phyloP scores from a whole-genome alignment of 129 eudicot species.

The Centella asiatica region DNA sequence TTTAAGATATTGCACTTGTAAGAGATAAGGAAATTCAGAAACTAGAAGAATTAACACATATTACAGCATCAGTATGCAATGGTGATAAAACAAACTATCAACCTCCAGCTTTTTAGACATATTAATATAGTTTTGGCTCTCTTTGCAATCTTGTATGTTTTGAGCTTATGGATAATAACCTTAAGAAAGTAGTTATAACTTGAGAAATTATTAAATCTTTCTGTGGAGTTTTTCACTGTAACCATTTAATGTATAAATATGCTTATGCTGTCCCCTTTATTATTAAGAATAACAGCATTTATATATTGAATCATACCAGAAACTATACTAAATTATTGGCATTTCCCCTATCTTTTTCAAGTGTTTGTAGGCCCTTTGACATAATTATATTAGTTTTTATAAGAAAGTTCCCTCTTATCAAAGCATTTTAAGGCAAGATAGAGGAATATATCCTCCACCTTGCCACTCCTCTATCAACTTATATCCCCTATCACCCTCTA shows the following conservation, averaged over 20 bases:
- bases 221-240: slow-evolving; percentile 12
- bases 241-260: background rate
- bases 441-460: slow-evolving; percentile 30
- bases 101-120: background rate
- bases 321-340: slow-evolving; percentile 6
- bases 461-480: slow-evolving; percentile 14
- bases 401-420: slow-evolving; percentile 15
- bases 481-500: slow-evolving; percentile 6
- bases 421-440: slow-evolving; percentile 3
- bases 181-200: too few species aligned
- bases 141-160: background rate
- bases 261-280: background rate
- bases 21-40: too few species aligned
- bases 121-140: background rate
- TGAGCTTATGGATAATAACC: background rate
- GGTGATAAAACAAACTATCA: background rate
- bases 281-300: background rate
- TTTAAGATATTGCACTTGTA: too few species aligned
- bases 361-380: background rate
- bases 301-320: background rate
- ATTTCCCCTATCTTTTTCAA: background rate
- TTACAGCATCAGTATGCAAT: background rate
- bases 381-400: slow-evolving; percentile 6
- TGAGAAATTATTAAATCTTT: background rate
- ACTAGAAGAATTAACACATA: too few species aligned